Evolutionary conservation across 139 green algal genomes (phyloP).

Genomic region (Tetradesmus obliquus): DNA sequence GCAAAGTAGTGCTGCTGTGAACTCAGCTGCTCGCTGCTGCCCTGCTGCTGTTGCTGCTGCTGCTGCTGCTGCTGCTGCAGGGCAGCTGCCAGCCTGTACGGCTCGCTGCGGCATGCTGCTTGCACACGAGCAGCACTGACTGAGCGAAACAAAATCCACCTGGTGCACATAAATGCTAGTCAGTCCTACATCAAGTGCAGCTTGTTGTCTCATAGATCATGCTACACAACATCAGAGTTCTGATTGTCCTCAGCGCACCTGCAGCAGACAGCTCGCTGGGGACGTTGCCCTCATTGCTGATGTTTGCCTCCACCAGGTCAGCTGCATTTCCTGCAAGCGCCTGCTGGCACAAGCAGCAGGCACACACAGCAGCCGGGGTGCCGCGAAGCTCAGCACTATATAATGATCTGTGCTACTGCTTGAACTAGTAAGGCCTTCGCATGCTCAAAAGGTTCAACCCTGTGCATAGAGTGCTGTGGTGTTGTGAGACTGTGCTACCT

Average conservation of each 20-base stretch:
- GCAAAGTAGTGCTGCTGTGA: neutral
- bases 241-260: neutral
- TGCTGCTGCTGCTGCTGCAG: neutral
- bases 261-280: conserved; percentile 31
- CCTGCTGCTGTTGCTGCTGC: neutral
- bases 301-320: neutral
- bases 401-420: too few relatives aligned
- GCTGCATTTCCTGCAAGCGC: neutral
- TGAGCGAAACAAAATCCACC: too few relatives aligned
- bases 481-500: neutral
- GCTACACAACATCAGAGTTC: neutral
- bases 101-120: neutral
- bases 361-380: neutral
- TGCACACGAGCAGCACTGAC: too few relatives aligned
- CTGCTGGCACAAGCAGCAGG: neutral
- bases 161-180: too few relatives aligned
- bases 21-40: neutral
- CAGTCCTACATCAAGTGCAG: too few relatives aligned
- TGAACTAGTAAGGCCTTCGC: too few relatives aligned
- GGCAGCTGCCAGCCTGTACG: neutral
- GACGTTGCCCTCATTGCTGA: conserved; percentile 29
- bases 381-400: too few relatives aligned
- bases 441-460: too few relatives aligned
- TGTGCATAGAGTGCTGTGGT: too few relatives aligned
- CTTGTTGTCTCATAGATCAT: neutral